These are phyloP conservation scores for Fusarium torulosum DNA, from an alignment of 2,329 filamentous ascomycete genomes.

Conservation along the genomic window DNA sequence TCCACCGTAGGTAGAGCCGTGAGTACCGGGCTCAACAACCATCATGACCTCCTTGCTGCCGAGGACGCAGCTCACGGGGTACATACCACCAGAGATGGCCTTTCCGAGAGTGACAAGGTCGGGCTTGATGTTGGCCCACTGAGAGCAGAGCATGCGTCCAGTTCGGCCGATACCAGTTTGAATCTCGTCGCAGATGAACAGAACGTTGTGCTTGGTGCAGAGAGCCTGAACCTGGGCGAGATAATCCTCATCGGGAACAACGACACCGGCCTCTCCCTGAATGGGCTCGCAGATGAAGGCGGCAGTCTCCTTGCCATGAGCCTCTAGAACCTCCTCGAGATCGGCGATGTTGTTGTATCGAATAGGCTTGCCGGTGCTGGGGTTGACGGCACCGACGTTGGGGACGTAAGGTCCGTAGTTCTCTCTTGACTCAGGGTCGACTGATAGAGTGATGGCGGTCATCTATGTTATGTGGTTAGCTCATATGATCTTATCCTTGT, in stretches of 20 bases:
- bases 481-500: constrained; percentile 4
- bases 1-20: constrained; percentile 98
- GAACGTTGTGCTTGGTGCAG: constrained; percentile 94
- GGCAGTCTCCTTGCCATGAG: constrained; percentile 38
- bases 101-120: constrained; percentile 96
- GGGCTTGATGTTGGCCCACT: constrained; percentile 96
- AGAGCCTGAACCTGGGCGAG: constrained; percentile 82
- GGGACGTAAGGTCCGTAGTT: constrained; percentile 98
- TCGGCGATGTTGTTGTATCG: constrained; percentile 43
- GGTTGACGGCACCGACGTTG: constrained; percentile 76
- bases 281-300: constrained; percentile 43
- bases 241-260: constrained; percentile 87
- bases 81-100: constrained; percentile 98
- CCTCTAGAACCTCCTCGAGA: constrained; percentile 39
- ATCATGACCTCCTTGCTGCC: constrained; percentile 93
- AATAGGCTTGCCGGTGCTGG: constrained; percentile 35
- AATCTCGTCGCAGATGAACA: constrained; percentile 98
- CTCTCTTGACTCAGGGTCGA: constrained; percentile 92
- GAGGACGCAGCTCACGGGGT: constrained; percentile 95
- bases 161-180: constrained; percentile 98
- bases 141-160: constrained; percentile 90
- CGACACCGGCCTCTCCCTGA: constrained; percentile 93
- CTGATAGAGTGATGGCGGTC: constrained; percentile 93
- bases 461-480: constrained; percentile 67
- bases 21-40: constrained; percentile 94